Conservation (phyloP, 768 basidiomycete genomes). For the Russula sp. region DNA sequence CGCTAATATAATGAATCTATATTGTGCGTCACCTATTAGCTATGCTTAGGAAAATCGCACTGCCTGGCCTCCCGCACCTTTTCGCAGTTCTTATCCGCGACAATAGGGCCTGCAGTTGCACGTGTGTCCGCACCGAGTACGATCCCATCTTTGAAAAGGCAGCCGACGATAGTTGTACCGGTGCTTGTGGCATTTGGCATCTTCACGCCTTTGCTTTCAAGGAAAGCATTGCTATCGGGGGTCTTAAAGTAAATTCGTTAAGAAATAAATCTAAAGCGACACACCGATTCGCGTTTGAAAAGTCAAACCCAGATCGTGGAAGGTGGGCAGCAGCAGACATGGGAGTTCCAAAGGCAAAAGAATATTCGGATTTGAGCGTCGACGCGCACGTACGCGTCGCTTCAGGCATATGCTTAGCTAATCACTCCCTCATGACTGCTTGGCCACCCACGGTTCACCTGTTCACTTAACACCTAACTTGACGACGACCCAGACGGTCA, state of each 20-base stretch:
- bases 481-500: constrained; percentile 10
- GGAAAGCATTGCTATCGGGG: constrained; percentile 61
- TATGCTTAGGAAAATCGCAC: not conserved
- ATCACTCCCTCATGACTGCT: not conserved
- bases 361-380: not conserved
- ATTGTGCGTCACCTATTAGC: constrained; percentile 1
- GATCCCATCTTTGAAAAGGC: constrained; percentile 88
- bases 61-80: constrained; percentile 56
- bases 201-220: constrained; percentile 65
- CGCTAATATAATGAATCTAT: constrained; percentile 96
- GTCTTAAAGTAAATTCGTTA: not conserved
- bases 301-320: constrained; percentile 63
- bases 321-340: constrained; percentile 51
- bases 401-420: constrained; percentile 5
- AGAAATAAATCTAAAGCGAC: constrained; percentile 12
- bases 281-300: constrained; percentile 72
- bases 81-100: constrained; percentile 99
- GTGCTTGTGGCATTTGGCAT: constrained; percentile 86
- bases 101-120: constrained; percentile 90
- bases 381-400: constrained; percentile 26
- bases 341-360: not conserved
- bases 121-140: constrained; percentile 95
- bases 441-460: no score
- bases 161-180: constrained; percentile 97
- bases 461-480: not conserved